Conservation (phyloP, 176 grass and related monocot species). For the Lolium multiflorum region DNA sequence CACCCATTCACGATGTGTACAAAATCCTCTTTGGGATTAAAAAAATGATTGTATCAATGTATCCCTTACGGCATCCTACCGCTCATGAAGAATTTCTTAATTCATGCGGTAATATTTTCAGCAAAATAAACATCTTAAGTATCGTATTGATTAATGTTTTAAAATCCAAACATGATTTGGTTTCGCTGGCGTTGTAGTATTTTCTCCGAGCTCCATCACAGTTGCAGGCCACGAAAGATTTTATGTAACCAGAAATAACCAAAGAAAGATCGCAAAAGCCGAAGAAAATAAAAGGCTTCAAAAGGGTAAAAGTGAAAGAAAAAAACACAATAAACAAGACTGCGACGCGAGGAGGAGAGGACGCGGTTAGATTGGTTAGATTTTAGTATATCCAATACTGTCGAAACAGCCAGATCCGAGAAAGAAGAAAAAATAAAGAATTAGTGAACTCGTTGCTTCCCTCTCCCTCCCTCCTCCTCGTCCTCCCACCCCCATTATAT, state of each 20-base stretch:
- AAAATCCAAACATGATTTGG: not conserved
- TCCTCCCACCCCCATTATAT: slow-evolving; percentile 40
- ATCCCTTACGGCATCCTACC: too few species aligned
- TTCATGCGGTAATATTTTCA: too few species aligned
- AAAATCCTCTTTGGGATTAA: too few species aligned
- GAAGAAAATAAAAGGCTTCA: not conserved
- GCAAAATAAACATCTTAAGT: too few species aligned
- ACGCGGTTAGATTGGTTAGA: slow-evolving; percentile 22
- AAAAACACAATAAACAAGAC: not conserved
- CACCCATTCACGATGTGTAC: too few species aligned
- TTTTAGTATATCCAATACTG: slow-evolving; percentile 45
- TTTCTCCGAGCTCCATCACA: not conserved
- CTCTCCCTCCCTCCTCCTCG: not conserved
- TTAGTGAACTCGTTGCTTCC: slow-evolving; percentile 37
- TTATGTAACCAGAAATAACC: not conserved
- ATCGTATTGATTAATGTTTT: not conserved
- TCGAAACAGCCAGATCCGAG: slow-evolving; percentile 9
- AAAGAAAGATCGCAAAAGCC: not conserved
- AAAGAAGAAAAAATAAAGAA: not conserved
- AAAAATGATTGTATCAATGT: too few species aligned
- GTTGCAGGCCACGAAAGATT: not conserved
- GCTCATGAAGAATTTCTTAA: too few species aligned
- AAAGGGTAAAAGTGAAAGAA: not conserved
- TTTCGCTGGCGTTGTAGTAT: not conserved
- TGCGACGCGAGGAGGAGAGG: not conserved